Evolutionary conservation across 495 filamentous ascomycete genomes (phyloP), one percentile per base, ranked within the genome.

Genomic region (Corynascus novoguineensis): DNA sequence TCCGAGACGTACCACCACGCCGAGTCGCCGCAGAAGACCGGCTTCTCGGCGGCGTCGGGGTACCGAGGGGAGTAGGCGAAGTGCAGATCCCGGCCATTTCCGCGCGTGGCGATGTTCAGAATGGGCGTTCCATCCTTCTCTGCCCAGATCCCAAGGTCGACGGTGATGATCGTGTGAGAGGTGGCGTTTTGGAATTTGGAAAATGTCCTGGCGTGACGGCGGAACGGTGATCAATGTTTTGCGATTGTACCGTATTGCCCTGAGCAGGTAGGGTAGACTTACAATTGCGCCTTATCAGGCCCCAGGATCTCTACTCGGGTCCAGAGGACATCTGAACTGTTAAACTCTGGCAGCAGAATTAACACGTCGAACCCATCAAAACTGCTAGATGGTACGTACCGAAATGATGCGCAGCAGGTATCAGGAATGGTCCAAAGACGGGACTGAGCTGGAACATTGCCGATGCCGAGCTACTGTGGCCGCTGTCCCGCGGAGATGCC

Each of bases 1-100:
- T 41, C 45, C 17, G 34, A 24, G 0, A 50, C 8, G 2, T 7
- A 29, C 54, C 54, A 57, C 54, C 54, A 57, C 3, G 45, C 54
- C 3, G 46, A 49, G 27, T 50, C 54, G 25, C 54, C 54, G 44
- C 45, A 57, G 0, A 57, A 21, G 1, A 17, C 15, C n/a, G 37
- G 37, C 3, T 5, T 41, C 29, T 31, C 29, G n/a, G 10, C n/a
- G 37, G 10, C n/a, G 37, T 21, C n/a, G 17, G 9, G 6, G 37
- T 15, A 4, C 9, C 37, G 10, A 0, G 15, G 25, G 29, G 0
- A 6, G 1, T 29, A 44, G 1, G 17, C 27, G 25, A 5, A 12
- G 14, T 50, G 42, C 11, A 8, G 10, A 0, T 25, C n/a, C 22
- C 14, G 14, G 1, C 35, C 50, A 25, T 53, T 53, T 28, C 19